A percentile compares a stretch with the other conserved stretches of the same genome.
These are phyloP conservation scores for Neurospora sp. DNA, from an alignment of 2,329 filamentous ascomycete species.

Conservation along the genomic window DNA sequence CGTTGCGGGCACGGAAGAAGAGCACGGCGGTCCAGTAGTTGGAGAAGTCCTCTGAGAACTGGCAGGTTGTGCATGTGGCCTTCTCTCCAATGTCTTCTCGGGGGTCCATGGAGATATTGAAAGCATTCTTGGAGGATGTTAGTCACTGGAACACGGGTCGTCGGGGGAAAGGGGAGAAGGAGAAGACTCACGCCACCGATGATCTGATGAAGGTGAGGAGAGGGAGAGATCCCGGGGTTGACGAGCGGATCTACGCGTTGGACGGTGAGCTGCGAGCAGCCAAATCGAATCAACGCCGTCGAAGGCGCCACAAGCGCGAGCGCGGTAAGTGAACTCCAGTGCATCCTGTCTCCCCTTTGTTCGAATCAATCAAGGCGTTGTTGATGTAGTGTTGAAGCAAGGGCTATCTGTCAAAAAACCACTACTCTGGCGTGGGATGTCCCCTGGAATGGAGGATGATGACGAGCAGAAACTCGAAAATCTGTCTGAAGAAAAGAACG, in stretches of 20 bases:
- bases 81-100: slow-evolving; percentile 16
- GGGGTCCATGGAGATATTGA: slow-evolving; percentile 29
- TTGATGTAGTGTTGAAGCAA: neutral
- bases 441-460: neutral
- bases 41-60: slow-evolving; percentile 26
- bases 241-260: slow-evolving; percentile 15
- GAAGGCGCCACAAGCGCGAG: slow-evolving; percentile 14
- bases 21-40: slow-evolving; percentile 20
- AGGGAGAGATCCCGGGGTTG: slow-evolving; percentile 14
- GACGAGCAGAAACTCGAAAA: neutral
- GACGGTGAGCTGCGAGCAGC: slow-evolving; percentile 17
- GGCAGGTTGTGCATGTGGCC: slow-evolving; percentile 23
- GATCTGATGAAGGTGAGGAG: slow-evolving; percentile 18
- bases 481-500: neutral
- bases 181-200: slow-evolving; percentile 15
- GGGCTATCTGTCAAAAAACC: neutral
- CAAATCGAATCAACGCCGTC: slow-evolving; percentile 15
- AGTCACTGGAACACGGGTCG: neutral
- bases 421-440: neutral
- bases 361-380: neutral
- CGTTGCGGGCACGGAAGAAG: slow-evolving; percentile 16
- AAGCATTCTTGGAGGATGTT: slow-evolving; percentile 21
- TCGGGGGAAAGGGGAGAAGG: neutral
- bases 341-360: slow-evolving; percentile 9
- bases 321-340: slow-evolving; percentile 10